Evolutionary conservation across 139 green algal species (phyloP), one percentile per base, ranked within the genome.

Genomic region (Spirogloea muscicola): DNA sequence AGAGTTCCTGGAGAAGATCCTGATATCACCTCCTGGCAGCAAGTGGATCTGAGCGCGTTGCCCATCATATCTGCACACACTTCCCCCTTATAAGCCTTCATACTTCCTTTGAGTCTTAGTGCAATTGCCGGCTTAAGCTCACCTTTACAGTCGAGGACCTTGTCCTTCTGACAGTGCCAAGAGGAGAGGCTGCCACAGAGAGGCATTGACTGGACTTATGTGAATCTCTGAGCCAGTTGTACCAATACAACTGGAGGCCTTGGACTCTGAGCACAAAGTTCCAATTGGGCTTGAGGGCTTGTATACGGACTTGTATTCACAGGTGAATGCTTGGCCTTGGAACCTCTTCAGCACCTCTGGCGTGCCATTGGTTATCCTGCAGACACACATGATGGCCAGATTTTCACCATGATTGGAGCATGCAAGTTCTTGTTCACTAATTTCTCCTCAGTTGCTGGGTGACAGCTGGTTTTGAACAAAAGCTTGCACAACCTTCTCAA

Each of bases 31-130:
- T 34, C 83, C 75, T 1, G 55, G 25, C 67, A 84, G 58, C 37
- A 96, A 36, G 76, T 97, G 92, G 4, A 97, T 91, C 84, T 97
- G 92, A 13, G 89, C 87, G 0, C 92, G 68, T 82, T 87, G 67
- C 0, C 92, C 92, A 57, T 97, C 92, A 72, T 96, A 96, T 31
- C 59, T 68, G 7, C 38, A 58, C 18, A 43, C 38, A 62, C 7
- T 62, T 6, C 52, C 38, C 40, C 6, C 40, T 33, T 55, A 21
- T 55, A 31, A 55, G n/a, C n/a, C 21, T 55, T n/a, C n/a, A 21
- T n/a, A 21, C 46, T n/a, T 55, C 21, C 21, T 55, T n/a, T 55
- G 21, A 55, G 21, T 55, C 21, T 55, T 55, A 55, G 21, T 55
- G n/a, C n/a, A 55, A 31, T 55, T n/a, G 46, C 21, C 46, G n/a